phyloP scores from a whole-genome alignment of 1,139 yeast species.

The Saccharomyces pastorianus region DNA sequence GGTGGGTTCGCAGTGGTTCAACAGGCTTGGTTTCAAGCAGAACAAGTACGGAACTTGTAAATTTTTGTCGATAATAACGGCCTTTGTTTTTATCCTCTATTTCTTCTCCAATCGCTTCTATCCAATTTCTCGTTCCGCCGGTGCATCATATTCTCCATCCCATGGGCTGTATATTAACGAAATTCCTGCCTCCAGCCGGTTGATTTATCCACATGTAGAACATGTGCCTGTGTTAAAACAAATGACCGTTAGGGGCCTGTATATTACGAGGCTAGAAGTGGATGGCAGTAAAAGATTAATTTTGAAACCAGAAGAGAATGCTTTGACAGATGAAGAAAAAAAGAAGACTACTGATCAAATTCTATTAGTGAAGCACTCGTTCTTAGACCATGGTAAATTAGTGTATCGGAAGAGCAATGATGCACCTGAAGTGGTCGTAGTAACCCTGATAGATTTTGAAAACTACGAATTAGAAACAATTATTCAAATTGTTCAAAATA shows the following conservation, averaged over 20 bases:
- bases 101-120: constrained; percentile 9
- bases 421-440: constrained; percentile 65
- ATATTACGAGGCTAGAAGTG: constrained; percentile 37
- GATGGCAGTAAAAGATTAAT: constrained; percentile 40
- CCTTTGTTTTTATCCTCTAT: constrained; percentile 7
- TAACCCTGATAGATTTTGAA: constrained; percentile 74
- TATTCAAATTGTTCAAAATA: constrained; percentile 63
- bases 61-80: constrained; percentile 5
- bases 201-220: constrained; percentile 61
- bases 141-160: constrained; percentile 21
- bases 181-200: constrained; percentile 42
- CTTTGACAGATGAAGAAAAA: constrained; percentile 34
- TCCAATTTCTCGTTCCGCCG: constrained; percentile 6
- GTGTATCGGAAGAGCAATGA: constrained; percentile 39
- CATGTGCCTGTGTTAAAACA: constrained; percentile 54
- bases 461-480: constrained; percentile 53
- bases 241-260: constrained; percentile 45
- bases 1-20: neutral
- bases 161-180: constrained; percentile 39
- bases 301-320: constrained; percentile 40
- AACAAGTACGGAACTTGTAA: neutral
- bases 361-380: constrained; percentile 44
- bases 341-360: constrained; percentile 36
- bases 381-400: constrained; percentile 58
- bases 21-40: neutral